Evolutionary conservation across 1,284 basidiomycete species (phyloP).

Genomic region (Mycena sp.): DNA sequence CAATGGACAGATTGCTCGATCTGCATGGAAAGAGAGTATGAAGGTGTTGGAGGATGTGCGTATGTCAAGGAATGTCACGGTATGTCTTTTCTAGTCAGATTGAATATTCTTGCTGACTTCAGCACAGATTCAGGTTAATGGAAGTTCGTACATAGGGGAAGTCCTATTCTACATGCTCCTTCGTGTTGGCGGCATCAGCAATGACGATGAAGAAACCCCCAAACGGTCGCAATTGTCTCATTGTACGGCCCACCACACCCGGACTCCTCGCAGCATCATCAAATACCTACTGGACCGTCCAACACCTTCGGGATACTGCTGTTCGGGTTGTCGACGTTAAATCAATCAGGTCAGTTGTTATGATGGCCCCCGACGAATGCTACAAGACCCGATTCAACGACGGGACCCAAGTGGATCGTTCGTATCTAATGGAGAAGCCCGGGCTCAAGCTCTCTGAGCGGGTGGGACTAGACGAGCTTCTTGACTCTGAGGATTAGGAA

Average conservation of each 20-base stretch:
- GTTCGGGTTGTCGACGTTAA: conserved; percentile 19
- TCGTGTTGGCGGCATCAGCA: too few relatives aligned
- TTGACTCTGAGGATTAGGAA: background rate
- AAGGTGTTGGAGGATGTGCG: background rate
- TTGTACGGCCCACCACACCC: conserved; percentile 10
- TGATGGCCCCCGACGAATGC: conserved; percentile 27
- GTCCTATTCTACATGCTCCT: too few relatives aligned
- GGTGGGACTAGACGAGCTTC: conserved; percentile 3
- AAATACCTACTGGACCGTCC: conserved; percentile 11
- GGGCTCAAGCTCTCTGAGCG: conserved; percentile 14
- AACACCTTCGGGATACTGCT: conserved; percentile 17
- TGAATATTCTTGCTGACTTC: background rate
- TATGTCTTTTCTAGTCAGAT: background rate
- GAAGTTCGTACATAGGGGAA: background rate
- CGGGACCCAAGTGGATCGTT: conserved; percentile 9
- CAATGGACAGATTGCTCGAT: conserved; percentile 35
- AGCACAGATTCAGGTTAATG: conserved; percentile 3
- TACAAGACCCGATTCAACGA: background rate
- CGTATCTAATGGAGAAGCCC: too few relatives aligned
- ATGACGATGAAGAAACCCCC: too few relatives aligned
- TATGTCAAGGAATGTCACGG: background rate
- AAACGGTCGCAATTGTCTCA: too few relatives aligned
- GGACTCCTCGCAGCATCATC: conserved; percentile 10
- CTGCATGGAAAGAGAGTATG: conserved; percentile 26
- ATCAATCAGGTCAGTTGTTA: conserved; percentile 18